Conservation (phyloP, 805 yeast genomes). For the Nakazawaea molendinolei region DNA sequence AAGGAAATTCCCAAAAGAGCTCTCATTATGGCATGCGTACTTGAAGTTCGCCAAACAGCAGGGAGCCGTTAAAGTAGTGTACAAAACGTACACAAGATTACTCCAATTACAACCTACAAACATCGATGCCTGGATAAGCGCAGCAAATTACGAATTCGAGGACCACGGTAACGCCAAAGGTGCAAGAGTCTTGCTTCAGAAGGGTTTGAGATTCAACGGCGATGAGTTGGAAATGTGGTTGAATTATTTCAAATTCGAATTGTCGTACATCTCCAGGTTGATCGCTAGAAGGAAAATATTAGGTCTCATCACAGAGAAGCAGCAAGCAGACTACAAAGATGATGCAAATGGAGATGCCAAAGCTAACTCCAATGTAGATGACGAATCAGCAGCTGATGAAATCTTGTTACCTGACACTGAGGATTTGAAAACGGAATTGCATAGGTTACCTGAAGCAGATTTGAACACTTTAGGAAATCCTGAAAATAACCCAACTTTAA, state of each 20-base stretch:
- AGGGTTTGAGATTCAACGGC: slow-evolving; percentile 77
- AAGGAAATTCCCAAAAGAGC: slow-evolving; percentile 69
- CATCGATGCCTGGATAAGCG: slow-evolving; percentile 86
- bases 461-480: slow-evolving; percentile 77
- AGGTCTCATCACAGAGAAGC: slow-evolving; percentile 69
- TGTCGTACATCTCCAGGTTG: slow-evolving; percentile 77
- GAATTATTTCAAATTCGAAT: slow-evolving; percentile 82
- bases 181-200: slow-evolving; percentile 79
- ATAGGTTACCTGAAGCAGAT: slow-evolving; percentile 80
- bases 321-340: slow-evolving; percentile 46
- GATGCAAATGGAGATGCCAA: slow-evolving; percentile 33
- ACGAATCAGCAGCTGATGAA: slow-evolving; percentile 27
- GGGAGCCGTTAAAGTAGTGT: slow-evolving; percentile 66
- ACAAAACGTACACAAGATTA: slow-evolving; percentile 69
- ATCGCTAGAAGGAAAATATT: slow-evolving; percentile 77
- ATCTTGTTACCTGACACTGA: slow-evolving; percentile 45
- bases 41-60: slow-evolving; percentile 59
- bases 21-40: slow-evolving; percentile 73
- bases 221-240: slow-evolving; percentile 72
- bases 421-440: slow-evolving; percentile 53
- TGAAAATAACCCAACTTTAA: slow-evolving; percentile 75
- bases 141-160: slow-evolving; percentile 91
- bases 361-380: slow-evolving; percentile 15
- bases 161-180: slow-evolving; percentile 82
- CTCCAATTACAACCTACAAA: slow-evolving; percentile 88